Conservation (phyloP, 495 filamentous ascomycete species). For the Penicillium bialowiezense region DNA sequence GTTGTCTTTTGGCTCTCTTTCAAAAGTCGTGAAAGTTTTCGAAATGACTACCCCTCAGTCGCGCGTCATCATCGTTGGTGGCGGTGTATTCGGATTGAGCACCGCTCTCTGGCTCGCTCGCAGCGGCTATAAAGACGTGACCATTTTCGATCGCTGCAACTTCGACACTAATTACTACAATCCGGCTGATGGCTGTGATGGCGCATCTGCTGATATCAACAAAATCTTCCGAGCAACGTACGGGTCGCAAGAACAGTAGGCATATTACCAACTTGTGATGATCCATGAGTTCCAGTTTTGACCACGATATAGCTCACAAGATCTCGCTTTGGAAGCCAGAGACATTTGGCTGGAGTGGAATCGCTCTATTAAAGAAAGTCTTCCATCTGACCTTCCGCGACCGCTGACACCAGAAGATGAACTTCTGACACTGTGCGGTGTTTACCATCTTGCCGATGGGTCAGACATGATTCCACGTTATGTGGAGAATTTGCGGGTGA, state of each 20-base stretch:
- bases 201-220: constrained; percentile 17
- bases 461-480: constrained; percentile 12
- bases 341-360: constrained; percentile 15
- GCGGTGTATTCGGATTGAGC: constrained; percentile 15
- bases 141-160: constrained; percentile 10
- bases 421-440: constrained; percentile 11
- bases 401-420: constrained; percentile 16
- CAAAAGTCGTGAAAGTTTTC: too few species aligned
- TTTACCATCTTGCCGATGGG: constrained; percentile 13
- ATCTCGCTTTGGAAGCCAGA: constrained; percentile 14
- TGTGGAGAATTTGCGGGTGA: constrained; percentile 11
- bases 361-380: constrained; percentile 4
- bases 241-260: constrained; percentile 9
- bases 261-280: too few species aligned
- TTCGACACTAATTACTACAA: constrained; percentile 11
- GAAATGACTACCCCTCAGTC: constrained; percentile 7
- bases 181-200: constrained; percentile 10
- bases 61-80: constrained; percentile 16
- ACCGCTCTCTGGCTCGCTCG: constrained; percentile 15
- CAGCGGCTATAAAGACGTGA: constrained; percentile 15
- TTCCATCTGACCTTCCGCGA: constrained; percentile 4
- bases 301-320: constrained; percentile 13
- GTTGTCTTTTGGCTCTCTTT: too few species aligned
- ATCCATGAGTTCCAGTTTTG: too few species aligned
- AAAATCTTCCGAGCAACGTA: constrained; percentile 18